A percentile compares a stretch with the other conserved stretches of the same genome.
These are phyloP conservation scores for Pseudocercospora fijiensis DNA, from an alignment of 2,329 filamentous ascomycete genomes.

Conservation along the genomic window DNA sequence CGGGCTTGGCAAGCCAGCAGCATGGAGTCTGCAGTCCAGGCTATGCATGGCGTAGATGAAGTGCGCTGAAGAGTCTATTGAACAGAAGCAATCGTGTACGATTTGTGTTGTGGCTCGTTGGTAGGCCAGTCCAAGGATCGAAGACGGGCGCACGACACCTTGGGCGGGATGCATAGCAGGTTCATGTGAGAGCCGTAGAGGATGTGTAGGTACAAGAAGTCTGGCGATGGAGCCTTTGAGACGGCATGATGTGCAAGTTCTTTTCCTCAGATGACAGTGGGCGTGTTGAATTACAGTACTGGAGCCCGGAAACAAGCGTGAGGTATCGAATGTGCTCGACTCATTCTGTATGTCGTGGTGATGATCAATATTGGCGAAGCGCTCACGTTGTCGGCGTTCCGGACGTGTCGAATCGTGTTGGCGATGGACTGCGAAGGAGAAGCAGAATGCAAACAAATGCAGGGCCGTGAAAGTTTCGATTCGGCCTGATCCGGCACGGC, in stretches of 20 bases:
- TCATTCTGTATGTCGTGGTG: not conserved
- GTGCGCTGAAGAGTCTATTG: not conserved
- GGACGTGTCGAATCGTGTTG: not conserved
- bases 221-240: not conserved
- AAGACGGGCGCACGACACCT: not conserved
- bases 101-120: not conserved
- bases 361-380: not conserved
- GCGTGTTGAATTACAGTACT: not conserved
- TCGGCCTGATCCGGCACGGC: conserved; percentile 4
- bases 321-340: not conserved
- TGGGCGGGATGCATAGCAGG: not conserved
- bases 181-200: not conserved
- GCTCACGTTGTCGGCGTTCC: not conserved
- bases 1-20: not conserved
- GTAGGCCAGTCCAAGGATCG: not conserved
- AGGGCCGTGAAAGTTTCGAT: not conserved
- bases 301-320: not conserved
- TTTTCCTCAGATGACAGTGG: not conserved
- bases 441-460: not conserved
- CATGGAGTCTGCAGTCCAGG: not conserved
- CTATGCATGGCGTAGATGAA: not conserved
- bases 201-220: not conserved
- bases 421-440: not conserved
- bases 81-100: not conserved
- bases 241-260: not conserved